Evolutionary conservation across 768 basidiomycete species (phyloP).

Genomic region (Gyrodon lividus): DNA sequence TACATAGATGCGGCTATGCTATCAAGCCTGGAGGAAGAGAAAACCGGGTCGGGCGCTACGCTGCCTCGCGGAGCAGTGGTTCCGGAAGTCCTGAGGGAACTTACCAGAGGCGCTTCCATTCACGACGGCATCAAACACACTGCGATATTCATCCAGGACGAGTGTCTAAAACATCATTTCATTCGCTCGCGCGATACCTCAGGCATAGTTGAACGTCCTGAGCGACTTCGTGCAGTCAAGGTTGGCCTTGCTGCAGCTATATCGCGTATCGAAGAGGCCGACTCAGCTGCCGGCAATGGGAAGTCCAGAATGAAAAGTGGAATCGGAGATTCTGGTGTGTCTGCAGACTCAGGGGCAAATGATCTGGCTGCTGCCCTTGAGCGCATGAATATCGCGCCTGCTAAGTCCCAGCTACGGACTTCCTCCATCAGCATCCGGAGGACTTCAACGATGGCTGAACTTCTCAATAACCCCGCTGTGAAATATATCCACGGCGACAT

Average conservation of each 20-base stretch:
- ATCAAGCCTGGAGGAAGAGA: neutral
- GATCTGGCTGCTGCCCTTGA: constrained; percentile 48
- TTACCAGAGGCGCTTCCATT: neutral
- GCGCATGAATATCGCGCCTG: constrained; percentile 38
- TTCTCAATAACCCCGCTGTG: constrained; percentile 61
- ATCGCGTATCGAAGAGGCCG: constrained; percentile 58
- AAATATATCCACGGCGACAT: constrained; percentile 75
- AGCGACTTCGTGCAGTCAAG: constrained; percentile 82
- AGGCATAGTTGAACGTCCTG: constrained; percentile 85
- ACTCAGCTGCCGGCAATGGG: neutral
- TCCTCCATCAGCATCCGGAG: constrained; percentile 46
- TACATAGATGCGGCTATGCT: neutral
- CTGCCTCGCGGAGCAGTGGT: neutral
- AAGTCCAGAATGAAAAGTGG: neutral
- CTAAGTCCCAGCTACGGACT: constrained; percentile 17
- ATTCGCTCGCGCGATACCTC: constrained; percentile 76
- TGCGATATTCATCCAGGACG: constrained; percentile 59
- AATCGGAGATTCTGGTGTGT: neutral
- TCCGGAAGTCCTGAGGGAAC: neutral
- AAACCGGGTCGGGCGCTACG: neutral
- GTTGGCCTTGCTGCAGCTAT: constrained; percentile 80
- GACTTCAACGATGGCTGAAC: constrained; percentile 52
- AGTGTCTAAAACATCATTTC: constrained; percentile 71
- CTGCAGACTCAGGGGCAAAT: constrained; percentile 28
- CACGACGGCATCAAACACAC: constrained; percentile 14